Evolutionary conservation across 768 basidiomycete genomes (phyloP).

Genomic region (Tylopilus plumbeoviolaceoides): DNA sequence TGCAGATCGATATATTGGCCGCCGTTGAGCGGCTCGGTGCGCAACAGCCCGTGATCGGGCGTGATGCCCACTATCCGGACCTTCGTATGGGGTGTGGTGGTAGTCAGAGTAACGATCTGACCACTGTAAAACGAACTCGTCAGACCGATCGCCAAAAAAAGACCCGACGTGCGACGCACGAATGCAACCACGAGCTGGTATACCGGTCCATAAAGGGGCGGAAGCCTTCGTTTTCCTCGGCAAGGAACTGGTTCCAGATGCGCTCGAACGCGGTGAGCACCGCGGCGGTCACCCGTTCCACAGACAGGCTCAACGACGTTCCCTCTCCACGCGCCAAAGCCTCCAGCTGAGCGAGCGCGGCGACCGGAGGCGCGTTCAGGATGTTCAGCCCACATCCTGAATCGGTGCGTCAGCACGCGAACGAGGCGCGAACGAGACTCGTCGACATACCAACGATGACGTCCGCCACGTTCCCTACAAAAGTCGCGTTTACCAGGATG

Average conservation of each 20-base stretch:
- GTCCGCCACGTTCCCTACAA: constrained; percentile 65
- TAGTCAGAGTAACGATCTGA: constrained; percentile 79
- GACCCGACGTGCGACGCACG: constrained; percentile 49
- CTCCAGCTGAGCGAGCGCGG: constrained; percentile 72
- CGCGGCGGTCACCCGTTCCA: constrained; percentile 72
- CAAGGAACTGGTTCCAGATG: constrained; percentile 74
- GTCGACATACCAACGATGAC: constrained; percentile 70
- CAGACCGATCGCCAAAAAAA: not conserved
- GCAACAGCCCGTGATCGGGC: constrained; percentile 78
- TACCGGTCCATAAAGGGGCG: constrained; percentile 79
- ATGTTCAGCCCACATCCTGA: constrained; percentile 89
- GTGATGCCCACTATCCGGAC: constrained; percentile 88
- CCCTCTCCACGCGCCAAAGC: constrained; percentile 21
- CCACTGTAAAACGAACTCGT: constrained; percentile 45
- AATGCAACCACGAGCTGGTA: constrained; percentile 82
- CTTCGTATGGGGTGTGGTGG: constrained; percentile 58
- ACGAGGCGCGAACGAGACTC: not conserved
- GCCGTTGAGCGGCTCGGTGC: constrained; percentile 54
- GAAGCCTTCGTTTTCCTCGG: constrained; percentile 55
- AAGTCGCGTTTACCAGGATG: constrained; percentile 85
- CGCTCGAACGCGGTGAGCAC: constrained; percentile 73
- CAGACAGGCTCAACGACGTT: constrained; percentile 37
- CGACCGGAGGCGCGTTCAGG: constrained; percentile 75
- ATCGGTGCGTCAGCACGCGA: not conserved
- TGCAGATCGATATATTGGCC: constrained; percentile 78